Conservation (phyloP, 257 asterid species). For the Solanum peruvianum region DNA sequence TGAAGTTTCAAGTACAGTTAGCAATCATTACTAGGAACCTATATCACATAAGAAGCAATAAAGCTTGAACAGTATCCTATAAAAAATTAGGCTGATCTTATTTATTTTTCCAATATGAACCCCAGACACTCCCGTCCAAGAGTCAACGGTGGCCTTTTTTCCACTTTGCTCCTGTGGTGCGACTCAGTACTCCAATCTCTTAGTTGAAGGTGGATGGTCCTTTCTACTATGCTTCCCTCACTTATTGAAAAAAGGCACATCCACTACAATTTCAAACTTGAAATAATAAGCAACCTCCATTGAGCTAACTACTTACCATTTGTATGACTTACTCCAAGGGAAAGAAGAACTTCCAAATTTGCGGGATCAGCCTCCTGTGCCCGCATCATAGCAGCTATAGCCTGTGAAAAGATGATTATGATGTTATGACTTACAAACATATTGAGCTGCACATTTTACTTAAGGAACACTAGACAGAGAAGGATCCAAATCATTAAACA, state of each 20-base stretch:
- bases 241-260: neutral
- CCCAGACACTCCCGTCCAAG: neutral
- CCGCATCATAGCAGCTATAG: conserved; percentile 99
- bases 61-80: neutral
- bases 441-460: neutral
- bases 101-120: neutral
- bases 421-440: neutral
- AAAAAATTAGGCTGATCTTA: neutral
- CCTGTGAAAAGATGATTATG: conserved; percentile 38
- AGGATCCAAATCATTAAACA: neutral
- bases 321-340: conserved; percentile 99
- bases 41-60: neutral
- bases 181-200: neutral
- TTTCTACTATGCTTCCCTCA: neutral
- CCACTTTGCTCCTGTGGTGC: neutral
- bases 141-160: neutral
- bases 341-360: conserved; percentile 93
- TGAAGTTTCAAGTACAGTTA: neutral
- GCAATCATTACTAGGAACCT: neutral
- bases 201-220: neutral
- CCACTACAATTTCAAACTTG: neutral
- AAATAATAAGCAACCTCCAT: neutral
- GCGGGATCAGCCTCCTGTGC: conserved; percentile 95
- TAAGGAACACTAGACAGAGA: neutral
- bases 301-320: conserved; percentile 60